Evolutionary conservation across 352 stramenopile species (phyloP).

Genomic region (Phytophthora sp.): DNA sequence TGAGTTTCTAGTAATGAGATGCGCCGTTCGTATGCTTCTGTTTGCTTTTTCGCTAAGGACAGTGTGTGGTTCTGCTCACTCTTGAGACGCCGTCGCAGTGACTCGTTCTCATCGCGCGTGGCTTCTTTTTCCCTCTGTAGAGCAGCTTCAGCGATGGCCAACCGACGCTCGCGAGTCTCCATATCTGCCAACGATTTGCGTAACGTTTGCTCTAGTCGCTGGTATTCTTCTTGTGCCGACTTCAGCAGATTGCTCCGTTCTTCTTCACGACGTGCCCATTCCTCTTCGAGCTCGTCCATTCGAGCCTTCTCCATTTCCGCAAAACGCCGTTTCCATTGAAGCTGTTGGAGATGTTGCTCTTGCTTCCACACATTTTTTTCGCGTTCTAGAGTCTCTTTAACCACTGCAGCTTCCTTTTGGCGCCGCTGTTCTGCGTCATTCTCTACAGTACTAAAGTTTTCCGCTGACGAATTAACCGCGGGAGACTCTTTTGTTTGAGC

Average conservation of each 20-base stretch:
- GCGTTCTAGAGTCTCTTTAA: constrained; percentile 42
- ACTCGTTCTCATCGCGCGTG: constrained; percentile 63
- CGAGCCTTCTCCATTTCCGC: constrained; percentile 61
- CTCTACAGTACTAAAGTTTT: too few relatives aligned
- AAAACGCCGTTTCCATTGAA: constrained; percentile 61
- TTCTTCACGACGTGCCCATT: constrained; percentile 81
- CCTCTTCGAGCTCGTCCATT: constrained; percentile 81
- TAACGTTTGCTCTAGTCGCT: constrained; percentile 67
- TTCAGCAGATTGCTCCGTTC: constrained; percentile 64
- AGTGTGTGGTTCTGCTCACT: constrained; percentile 67
- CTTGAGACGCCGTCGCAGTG: constrained; percentile 57
- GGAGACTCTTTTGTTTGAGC: neutral
- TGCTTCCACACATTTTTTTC: constrained; percentile 52
- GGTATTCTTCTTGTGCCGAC: constrained; percentile 67
- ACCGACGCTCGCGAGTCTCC: constrained; percentile 64
- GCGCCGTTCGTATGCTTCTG: constrained; percentile 55
- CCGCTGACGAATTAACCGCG: neutral
- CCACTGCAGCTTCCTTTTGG: constrained; percentile 24
- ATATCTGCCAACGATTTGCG: constrained; percentile 60
- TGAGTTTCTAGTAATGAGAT: constrained; percentile 48
- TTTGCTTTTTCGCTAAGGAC: constrained; percentile 61
- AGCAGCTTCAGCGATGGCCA: constrained; percentile 54
- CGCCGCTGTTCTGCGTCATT: too few relatives aligned
- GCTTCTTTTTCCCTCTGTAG: constrained; percentile 62
- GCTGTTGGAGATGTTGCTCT: constrained; percentile 53